Conservation (phyloP, 2,329 filamentous ascomycete species). For the Phialophora macrospora region DNA sequence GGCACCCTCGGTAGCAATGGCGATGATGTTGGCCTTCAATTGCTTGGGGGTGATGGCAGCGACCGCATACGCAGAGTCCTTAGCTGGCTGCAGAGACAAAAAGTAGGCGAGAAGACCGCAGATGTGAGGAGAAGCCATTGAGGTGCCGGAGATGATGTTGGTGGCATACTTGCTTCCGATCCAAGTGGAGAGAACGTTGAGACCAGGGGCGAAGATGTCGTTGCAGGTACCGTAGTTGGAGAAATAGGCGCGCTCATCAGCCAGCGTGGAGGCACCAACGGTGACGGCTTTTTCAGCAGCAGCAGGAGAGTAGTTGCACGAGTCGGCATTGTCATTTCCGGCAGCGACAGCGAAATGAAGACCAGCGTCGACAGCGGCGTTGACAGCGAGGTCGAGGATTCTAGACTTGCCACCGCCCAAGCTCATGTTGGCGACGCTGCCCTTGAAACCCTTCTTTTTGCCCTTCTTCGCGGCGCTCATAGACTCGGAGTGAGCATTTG, state of each 20-base stretch:
- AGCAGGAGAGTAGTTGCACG: conserved; percentile 98
- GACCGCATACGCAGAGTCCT: conserved; percentile 89
- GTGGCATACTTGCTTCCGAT: conserved; percentile 93
- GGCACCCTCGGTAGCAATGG: conserved; percentile 76
- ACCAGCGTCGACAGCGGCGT: conserved; percentile 88
- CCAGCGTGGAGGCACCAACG: conserved; percentile 90
- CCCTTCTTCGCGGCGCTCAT: conserved; percentile 79
- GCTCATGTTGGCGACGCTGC: conserved; percentile 98
- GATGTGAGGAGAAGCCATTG: conserved; percentile 98
- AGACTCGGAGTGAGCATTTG: conserved; percentile 75
- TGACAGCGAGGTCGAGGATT: conserved; percentile 87
- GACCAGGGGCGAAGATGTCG: conserved; percentile 96
- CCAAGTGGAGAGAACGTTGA: conserved; percentile 98
- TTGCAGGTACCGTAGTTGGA: conserved; percentile 97
- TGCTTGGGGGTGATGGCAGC: conserved; percentile 88
- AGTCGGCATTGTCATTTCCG: conserved; percentile 98
- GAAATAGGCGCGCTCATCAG: conserved; percentile 98
- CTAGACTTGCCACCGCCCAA: conserved; percentile 96
- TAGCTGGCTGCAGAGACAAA: conserved; percentile 89
- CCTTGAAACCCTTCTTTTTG: conserved; percentile 96
- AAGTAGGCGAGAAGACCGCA: conserved; percentile 96
- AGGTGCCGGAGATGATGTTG: conserved; percentile 99
- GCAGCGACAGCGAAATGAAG: conserved; percentile 98
- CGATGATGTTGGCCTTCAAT: conserved; percentile 87
- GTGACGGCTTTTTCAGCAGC: conserved; percentile 90